A percentile compares a stretch with the other conserved stretches of the same genome.
Conservation (phyloP, 129 eudicot genomes). For the Dittrichia graveolens region DNA sequence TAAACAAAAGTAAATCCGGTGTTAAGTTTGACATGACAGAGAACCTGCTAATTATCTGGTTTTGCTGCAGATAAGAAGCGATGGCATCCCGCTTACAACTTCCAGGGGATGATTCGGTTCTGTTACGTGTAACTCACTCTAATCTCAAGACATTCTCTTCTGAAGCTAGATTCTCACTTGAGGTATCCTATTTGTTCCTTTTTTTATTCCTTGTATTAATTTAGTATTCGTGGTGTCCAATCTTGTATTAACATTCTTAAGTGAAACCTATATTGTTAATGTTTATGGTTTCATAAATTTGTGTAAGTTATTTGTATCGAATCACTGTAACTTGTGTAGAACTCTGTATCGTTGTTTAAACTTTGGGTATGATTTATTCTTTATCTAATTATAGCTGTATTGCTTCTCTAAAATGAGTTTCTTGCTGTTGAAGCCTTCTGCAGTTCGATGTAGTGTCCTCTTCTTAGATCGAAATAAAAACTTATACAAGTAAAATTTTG, state of each 20-base stretch:
- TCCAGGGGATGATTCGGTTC: constrained; percentile 73
- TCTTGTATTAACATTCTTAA: background rate
- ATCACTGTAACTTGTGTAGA: background rate
- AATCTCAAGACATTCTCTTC: constrained; percentile 79
- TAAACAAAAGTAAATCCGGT: no score
- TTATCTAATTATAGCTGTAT: background rate
- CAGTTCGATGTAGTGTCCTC: background rate
- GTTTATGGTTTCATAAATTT: background rate
- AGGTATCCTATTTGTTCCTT: constrained; percentile 45
- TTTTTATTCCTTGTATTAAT: background rate
- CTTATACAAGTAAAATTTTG: background rate
- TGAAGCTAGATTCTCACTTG: constrained; percentile 76
- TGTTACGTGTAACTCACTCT: constrained; percentile 71
- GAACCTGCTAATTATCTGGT: background rate
- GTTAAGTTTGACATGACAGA: no score
- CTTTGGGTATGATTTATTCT: background rate
- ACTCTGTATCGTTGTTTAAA: background rate
- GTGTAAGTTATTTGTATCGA: background rate
- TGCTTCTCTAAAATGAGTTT: background rate
- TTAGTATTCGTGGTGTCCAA: background rate
- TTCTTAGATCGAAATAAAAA: background rate
- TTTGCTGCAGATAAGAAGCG: constrained; percentile 34
- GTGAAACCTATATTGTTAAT: background rate
- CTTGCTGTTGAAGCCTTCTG: constrained; percentile 1
- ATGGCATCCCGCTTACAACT: constrained; percentile 73